Base-by-base conservation (phyloP, 2,329 filamentous ascomycete genomes). In the Stemphylium beticola region DNA sequence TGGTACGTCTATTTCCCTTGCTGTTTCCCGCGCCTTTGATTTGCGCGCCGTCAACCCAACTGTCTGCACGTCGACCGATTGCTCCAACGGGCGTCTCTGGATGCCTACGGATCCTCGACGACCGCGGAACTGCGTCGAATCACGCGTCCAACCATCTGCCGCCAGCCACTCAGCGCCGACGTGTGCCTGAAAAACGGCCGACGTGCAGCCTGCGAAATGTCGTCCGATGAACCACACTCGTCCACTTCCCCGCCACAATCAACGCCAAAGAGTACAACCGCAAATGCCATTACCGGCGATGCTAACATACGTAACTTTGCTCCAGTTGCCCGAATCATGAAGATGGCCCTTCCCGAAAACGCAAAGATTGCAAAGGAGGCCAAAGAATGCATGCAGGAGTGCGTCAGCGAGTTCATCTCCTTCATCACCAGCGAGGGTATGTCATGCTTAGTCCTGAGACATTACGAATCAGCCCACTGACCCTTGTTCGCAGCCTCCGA, bases 311-410 rank as follows among this genome's bases (percentile, higher is more conserved):
- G 89, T 73, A 95, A 95, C 80, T 92, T 91, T 86, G 89, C 87
- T 79, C 87, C 89, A 99, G 95, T 99, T 72, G 95, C 95, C 64
- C 90, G 95, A 53, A 98, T 99, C 77, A 99, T 99, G 95, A 99
- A 99, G 79, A 90, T 92, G 69, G 95, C 95, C 6, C 83, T 99
- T 43, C 95, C 95, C 46, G 95, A 99, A 64, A 99, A 99, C 74
- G 95, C 95, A 66, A 99, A 99, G 80, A 99, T 99, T 58, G 93
- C 93, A 56, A 99, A 99, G 76, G 95, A 99, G 76, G 95, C 95
- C 51, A 99, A 99, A 78, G 95, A 99, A 76, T 99, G 95, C 79
- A 98, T 99, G 95, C 95, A 99, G 78, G 95, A 99, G 78, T 99
- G 95, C 74, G 95, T 99, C 55, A 97, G 93, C 87, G 95, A 99